Base-by-base conservation (phyloP, 2,329 filamentous ascomycete genomes). In the Claviceps spartinae region DNA sequence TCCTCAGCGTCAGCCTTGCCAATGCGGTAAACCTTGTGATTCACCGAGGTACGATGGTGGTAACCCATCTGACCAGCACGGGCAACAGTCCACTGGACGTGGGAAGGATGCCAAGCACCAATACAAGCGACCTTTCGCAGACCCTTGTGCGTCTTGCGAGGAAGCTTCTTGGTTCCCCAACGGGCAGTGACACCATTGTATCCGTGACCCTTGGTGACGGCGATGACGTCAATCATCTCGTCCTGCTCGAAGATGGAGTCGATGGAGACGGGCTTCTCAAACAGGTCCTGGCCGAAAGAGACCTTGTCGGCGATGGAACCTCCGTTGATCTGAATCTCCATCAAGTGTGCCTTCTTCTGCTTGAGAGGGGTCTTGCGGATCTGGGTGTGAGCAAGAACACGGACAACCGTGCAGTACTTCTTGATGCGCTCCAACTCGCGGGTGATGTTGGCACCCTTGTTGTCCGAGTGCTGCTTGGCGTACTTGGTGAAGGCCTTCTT, bases 401-500 rank as follows among this genome's bases (percentile, higher is more conserved):
- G 93, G 79, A 98, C 87, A 74, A 97, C 90, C 65, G 89, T 93
- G 87, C 91, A 96, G 88, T 98, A 98, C 82, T 97, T 97, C 88
- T 96, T 95, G 78, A 98, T 97, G 76, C 93, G 90, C 86, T 97
- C 93, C 70, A 98, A 84, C 77, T 98, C 93, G 71, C 88, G 87
- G 74, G 86, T 89, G 79, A 97, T 86, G 69, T 88, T 89, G 65
- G 87, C 78, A 68, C 88, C 90, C 76, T 75, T 86, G 79, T 77
- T 85, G 81, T 97, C 91, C 60, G 91, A 89, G 85, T 97, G 88
- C 85, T 95, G 91, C 88, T 97, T 98, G 81, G 93, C 88, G 79
- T 98, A 98, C 82, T 95, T 96, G 82, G 93, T 98, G 82, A 98
- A 98, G 59, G 93, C 93, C 91, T 98, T 98, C 88, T 96, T 97